Base-by-base conservation (phyloP, 169 alveolate genomes). In the Cryptosporidium ryanae region DNA sequence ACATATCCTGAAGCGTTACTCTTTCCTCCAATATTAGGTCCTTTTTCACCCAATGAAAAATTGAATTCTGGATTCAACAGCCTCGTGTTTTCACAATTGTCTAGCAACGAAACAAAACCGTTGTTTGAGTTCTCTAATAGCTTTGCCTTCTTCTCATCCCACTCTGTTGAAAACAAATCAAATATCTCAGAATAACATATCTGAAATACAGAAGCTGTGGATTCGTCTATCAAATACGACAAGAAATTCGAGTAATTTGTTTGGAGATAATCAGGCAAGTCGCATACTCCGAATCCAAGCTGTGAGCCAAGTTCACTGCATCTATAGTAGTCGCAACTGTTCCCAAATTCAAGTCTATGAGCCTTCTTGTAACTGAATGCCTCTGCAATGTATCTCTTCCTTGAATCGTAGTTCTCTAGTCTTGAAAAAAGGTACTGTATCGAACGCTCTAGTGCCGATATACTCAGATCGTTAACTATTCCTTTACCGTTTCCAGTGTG, bases 171-270 rank as follows among this genome's bases (percentile, higher is more conserved):
- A 17, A 76, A 76, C 31, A 44, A 44, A 43, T 76, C 87, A 76
- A 59, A 76, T 10, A 76, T 44, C 8, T 76, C 87, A 2, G 87
- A 76, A 43, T 76, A 61, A 76, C 50, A 61, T 17, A 76, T 23
- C 12, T 61, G 87, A 49, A 76, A 76, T 21, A 76, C 59, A 12
- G 68, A 55, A 3, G 87, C 50, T 6, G 71, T 76, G 2, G 87
- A 76, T 32, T 76, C 87, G 50, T 76, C 71, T 13, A 76, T 76
- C 23, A 76, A 61, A 27, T 55, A 59, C 21, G 87, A 76, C 25
- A 76, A 70, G 17, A 76, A 76, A 46, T 76, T 61, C 10, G 87
- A 76, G 63, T 76, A 76, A 25, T 29, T 76, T 2, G 68, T 76
- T 29, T 76, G 87, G 17, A 76, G 71, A 61, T 76, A 76, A 32